A percentile compares a stretch with the other conserved stretches of the same genome.
phyloP scores from a whole-genome alignment of 495 filamentous ascomycete genomes.

The Xylaria cubensis region DNA sequence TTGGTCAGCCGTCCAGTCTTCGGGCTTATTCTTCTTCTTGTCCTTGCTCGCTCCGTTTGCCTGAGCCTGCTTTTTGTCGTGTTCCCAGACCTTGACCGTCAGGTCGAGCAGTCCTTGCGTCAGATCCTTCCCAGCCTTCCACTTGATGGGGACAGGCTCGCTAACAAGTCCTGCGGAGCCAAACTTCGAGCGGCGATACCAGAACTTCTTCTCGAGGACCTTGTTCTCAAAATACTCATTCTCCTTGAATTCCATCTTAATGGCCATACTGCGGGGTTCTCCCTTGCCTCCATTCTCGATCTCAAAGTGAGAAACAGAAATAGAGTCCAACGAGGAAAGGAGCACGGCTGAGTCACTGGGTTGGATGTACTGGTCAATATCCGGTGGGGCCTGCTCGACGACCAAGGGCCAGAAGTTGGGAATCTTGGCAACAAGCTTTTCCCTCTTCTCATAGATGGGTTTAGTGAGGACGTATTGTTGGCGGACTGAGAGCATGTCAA shows the following conservation, averaged over 20 bases:
- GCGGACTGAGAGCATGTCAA: constrained; percentile 55
- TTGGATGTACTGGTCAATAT: constrained; percentile 85
- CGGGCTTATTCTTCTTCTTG: constrained; percentile 55
- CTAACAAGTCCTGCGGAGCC: constrained; percentile 77
- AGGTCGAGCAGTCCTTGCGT: constrained; percentile 80
- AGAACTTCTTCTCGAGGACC: constrained; percentile 87
- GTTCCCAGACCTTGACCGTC: constrained; percentile 70
- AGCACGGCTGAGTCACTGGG: constrained; percentile 75
- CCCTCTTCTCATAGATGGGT: constrained; percentile 75
- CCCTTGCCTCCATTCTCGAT: constrained; percentile 62
- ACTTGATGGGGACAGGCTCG: constrained; percentile 84
- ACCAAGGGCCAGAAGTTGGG: constrained; percentile 89
- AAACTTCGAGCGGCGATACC: constrained; percentile 70
- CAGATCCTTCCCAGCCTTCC: constrained; percentile 83
- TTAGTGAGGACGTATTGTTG: constrained; percentile 57
- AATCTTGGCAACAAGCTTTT: constrained; percentile 69
- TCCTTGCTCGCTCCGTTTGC: constrained; percentile 45
- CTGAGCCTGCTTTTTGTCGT: constrained; percentile 58
- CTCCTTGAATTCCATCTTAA: constrained; percentile 65
- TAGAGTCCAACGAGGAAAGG: constrained; percentile 60
- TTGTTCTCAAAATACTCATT: constrained; percentile 79
- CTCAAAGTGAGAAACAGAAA: constrained; percentile 81
- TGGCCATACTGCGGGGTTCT: constrained; percentile 69
- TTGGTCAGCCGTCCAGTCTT: constrained; percentile 56
- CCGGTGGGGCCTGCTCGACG: constrained; percentile 78